Evolutionary conservation across 345 rosid genomes (phyloP), one percentile per base, ranked within the genome.

Genomic region (Triadica sebifera): DNA sequence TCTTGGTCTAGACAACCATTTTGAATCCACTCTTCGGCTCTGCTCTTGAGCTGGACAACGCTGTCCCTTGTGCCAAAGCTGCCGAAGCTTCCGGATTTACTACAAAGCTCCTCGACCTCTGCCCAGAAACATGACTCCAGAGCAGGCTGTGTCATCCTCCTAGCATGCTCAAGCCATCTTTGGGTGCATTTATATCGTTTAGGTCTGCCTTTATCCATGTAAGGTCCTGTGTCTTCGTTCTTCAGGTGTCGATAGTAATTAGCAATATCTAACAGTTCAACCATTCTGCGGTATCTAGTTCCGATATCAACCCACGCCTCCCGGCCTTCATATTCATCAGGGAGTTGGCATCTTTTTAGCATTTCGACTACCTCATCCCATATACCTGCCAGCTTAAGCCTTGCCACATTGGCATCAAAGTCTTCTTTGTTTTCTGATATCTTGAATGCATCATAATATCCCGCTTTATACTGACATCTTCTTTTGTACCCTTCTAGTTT

Each of bases 181-280:
- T 91, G 96, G 7, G 89, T 82, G 74, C 75, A 84, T 74, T 45
- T 84, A 76, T 88, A 91, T 46, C 96, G 82, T 19, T 47, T 91
- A 39, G 97, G 98, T 76, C 98, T 85, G 75, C 90, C 94, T 50
- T 59, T 84, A 0, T 0, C 20, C 88, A 88, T 79, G 46, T 93
- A 91, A 3, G 96, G 84, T 46, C 97, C 98, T 0, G 98, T 89
- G 82, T 89, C 94, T 84, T 89, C 96, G 45, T 93, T 88, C 85
- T 89, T 91, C 12, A 81, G 43, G 77, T 89, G 97, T n/a, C 96
- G 64, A 62, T 93, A 84, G 84, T 91, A 91, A 78, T 91, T 91
- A 39, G 96, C 84, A 4, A 93, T 84, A 57, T 93, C 98, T 47
- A 91, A 75, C 29, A 97, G 97, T 76, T 93, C 98, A 12, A 85